A percentile compares a stretch with the other conserved stretches of the same genome.
These are phyloP conservation scores for Colletotrichum sp. DNA, from an alignment of 2,329 filamentous ascomycete species.

Conservation along the genomic window DNA sequence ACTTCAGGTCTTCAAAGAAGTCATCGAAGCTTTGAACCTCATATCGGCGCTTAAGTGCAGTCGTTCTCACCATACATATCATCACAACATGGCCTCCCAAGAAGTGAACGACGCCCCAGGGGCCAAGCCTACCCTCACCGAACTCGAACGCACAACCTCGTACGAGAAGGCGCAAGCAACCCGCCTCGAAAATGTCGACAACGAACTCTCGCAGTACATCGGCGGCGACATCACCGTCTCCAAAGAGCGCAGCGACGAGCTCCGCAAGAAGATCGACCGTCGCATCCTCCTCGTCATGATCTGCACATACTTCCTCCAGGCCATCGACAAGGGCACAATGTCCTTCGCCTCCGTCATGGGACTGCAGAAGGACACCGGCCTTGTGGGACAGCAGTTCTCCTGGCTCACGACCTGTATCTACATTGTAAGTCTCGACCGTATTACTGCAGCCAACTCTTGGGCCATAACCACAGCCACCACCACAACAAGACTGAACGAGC, in stretches of 20 bases:
- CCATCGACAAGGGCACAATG: constrained; percentile 71
- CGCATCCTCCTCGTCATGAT: constrained; percentile 76
- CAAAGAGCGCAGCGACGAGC: constrained; percentile 62
- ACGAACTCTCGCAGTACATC: constrained; percentile 74
- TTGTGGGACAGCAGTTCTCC: constrained; percentile 55
- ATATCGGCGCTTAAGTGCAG: neutral
- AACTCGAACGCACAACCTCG: constrained; percentile 29
- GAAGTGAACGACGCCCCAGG: constrained; percentile 29
- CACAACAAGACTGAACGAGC: too few relatives aligned
- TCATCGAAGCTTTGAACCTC: neutral
- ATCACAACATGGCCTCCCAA: constrained; percentile 6
- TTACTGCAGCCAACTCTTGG: too few relatives aligned
- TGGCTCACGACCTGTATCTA: constrained; percentile 81
- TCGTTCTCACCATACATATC: constrained; percentile 23
- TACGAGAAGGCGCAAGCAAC: constrained; percentile 18
- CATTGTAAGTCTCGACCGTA: constrained; percentile 62
- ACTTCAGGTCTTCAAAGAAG: neutral
- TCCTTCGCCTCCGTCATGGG: constrained; percentile 71
- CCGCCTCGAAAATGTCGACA: constrained; percentile 54
- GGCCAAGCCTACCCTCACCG: constrained; percentile 27
- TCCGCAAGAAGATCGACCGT: constrained; percentile 70
- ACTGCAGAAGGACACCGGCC: constrained; percentile 51
- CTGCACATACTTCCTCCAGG: constrained; percentile 74
- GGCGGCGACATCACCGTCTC: constrained; percentile 62
- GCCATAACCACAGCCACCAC: too few relatives aligned